A percentile compares a stretch with the other conserved stretches of the same genome.
phyloP scores from a whole-genome alignment of 805 yeast genomes.

The Schwanniomyces yamadae region DNA sequence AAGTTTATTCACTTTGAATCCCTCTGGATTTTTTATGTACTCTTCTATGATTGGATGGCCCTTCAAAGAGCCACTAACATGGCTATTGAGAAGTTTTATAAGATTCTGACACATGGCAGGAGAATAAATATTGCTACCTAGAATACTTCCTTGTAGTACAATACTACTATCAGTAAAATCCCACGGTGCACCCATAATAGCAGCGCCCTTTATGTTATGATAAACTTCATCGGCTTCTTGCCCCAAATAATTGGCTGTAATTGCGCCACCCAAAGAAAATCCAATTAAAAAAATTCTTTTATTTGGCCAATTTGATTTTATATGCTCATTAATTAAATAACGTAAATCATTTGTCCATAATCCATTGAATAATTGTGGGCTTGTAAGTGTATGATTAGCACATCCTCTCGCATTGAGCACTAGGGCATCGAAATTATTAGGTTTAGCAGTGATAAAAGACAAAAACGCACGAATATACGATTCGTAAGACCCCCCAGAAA shows the following conservation, averaged over 20 bases:
- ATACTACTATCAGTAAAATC: slow-evolving; percentile 58
- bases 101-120: slow-evolving; percentile 43
- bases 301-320: slow-evolving; percentile 53
- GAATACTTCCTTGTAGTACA: slow-evolving; percentile 40
- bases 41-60: slow-evolving; percentile 21
- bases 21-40: slow-evolving; percentile 29
- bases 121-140: slow-evolving; percentile 41
- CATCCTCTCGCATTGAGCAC: slow-evolving; percentile 75
- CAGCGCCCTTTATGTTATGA: slow-evolving; percentile 55
- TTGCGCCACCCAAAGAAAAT: slow-evolving; percentile 70
- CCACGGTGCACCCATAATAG: slow-evolving; percentile 70
- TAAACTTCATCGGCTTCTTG: slow-evolving; percentile 54
- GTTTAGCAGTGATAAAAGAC: slow-evolving; percentile 38
- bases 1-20: slow-evolving; percentile 35
- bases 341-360: slow-evolving; percentile 69
- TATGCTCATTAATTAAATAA: slow-evolving; percentile 50
- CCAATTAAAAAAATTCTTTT: slow-evolving; percentile 68
- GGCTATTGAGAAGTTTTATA: slow-evolving; percentile 29
- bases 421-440: slow-evolving; percentile 50
- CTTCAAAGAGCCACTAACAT: slow-evolving; percentile 27
- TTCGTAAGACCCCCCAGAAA: slow-evolving; percentile 81
- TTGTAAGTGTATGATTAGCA: slow-evolving; percentile 68
- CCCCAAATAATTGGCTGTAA: slow-evolving; percentile 66
- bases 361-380: slow-evolving; percentile 67
- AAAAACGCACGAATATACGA: slow-evolving; percentile 62